Base-by-base conservation (phyloP, 345 rosid genomes). In the Gossypium longicalyx region DNA sequence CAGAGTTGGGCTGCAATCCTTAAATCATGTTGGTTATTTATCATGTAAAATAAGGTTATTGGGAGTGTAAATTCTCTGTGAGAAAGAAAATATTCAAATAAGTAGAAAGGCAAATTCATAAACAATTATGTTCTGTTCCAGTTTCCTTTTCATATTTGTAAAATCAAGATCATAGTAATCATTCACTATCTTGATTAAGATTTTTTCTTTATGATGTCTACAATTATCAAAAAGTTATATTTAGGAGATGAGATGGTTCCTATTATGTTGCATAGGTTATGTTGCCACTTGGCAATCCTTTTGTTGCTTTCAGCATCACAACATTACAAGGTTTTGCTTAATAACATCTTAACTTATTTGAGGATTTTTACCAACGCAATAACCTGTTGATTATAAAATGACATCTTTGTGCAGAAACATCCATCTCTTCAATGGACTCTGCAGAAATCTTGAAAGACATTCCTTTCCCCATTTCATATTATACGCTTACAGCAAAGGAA, bases 401-500 rank as follows among this genome's bases (percentile, higher is more conserved):
- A 47, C 41, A 23, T 70, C 69, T 69, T 87, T 44, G 13, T 82
- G 82, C 86, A 87, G 90, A 83, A 76, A 67, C 66, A 60, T 59
- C 79, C 15, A 51, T 29, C 76, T 71, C 72, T 27, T 12, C 13
- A 76, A 44, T 60, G 29, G 84, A 77, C 9, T 81, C 88, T 48
- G 59, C 16, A 9, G 89, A 86, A 62, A 65, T 83, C 70, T 45
- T 85, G 51, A 89, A 89, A 76, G 89, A 89, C 75, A 76, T 95
- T 77, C 98, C 97, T n/a, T 93, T 91, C 75, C 94, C 99, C 7
- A 63, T 88, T 68, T 75, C 86, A 65, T 90, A 90, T 82, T 91
- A 95, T 66, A 90, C 92, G 12, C 89, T 95, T 60, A 88, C 88
- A 20, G 82, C 85, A 51, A 88, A 86, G 79, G 89, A 95, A 83